Base-by-base conservation (phyloP, 1,284 basidiomycete species). In the Ganoderma lucidum region DNA sequence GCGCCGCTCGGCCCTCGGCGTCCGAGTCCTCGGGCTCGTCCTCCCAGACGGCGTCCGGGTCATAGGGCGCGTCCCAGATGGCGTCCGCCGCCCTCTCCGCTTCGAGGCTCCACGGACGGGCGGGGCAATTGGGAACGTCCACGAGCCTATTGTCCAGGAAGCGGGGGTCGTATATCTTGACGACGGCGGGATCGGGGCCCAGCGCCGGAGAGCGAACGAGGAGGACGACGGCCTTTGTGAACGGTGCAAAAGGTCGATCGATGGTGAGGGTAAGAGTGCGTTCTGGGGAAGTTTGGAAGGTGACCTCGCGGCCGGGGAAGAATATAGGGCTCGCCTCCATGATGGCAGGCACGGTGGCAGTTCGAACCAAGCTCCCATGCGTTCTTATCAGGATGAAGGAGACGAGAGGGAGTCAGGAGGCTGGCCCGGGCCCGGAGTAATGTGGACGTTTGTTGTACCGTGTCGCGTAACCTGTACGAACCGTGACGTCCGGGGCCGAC, bases 131-230 rank as follows among this genome's bases (percentile, higher is more conserved):
- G 48, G 8, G 48, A 12, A 9, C 19, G 30, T 30, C 30, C 14
- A 8, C 2, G 30, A 55, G 30, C 17, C 66, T 44, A 6, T 64
- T 60, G 41, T 65, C 62, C 2, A 64, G 37, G 41, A 66, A 71
- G 8, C 70, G 70, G 6, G 67, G 64, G 56, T 71, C 70, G 42
- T 41, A 71, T n/a, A 71, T 66, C 48, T 71, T 71, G 42, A 71
- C 12, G 41, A 71, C 62, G 39, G 65, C 63, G 9, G 45, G 51
- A 12, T 70, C 28, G 23, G 64, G 61, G 9, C 48, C 42, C 8
- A 67, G 37, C 19, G 63, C 41, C 17, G 32, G 30, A 37, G 8
- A 67, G 30, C 17, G 30, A 12, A 41, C 65, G 37, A 58, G 60
- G 15, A 67, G 53, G 39, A 67, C 61, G 51, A 63, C 39, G 17